Base-by-base conservation (phyloP, 371 early-diverging fungal genomes). In the Phascolomyces articulosus region DNA sequence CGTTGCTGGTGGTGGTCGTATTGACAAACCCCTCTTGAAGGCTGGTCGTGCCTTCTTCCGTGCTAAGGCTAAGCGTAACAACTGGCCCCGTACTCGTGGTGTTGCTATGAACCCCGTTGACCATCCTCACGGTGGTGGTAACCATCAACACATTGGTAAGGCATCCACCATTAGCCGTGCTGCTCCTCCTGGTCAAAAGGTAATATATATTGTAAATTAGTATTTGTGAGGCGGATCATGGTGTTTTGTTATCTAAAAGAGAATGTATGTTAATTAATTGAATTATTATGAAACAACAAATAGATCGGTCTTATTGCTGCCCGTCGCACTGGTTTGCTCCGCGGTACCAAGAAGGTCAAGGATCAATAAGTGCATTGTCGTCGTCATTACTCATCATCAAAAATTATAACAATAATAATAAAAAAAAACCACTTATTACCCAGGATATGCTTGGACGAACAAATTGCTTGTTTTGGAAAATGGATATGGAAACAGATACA, bases 71-170 rank as follows among this genome's bases (percentile, higher is more conserved):
- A 98, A 98, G 93, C 93, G 98, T 75, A 98, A 97, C 95, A 87
- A 88, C 75, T 99, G 98, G 97, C 99, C 99, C 79, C 94, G 92
- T 85, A 98, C 98, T 79, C 93, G 98, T 91, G 98, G 99, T 96
- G 98, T 98, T 84, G 98, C 98, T 77, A 98, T 98, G 99, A 98
- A 98, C 89, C 99, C 98, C 69, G 98, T 96, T 48, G 97, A 97
- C 85, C 89, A 89, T 79, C 87, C 85, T 76, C 85, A 85, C 85
- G 87, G 86, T 84, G 80, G 83, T 83, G 79, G 83, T 80, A 83
- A 80, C 93, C 99, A 99, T 86, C 99, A 99, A 91, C 99, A 99
- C 89, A 98, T 99, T 91, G 99, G 99, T 96, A 97, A 99, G 91
- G 99, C 99, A 56, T 96, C 99, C 75, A 99, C 99, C 71, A 92